Base-by-base conservation (phyloP, 179 eudicot species). In the Camellia oleifera region DNA sequence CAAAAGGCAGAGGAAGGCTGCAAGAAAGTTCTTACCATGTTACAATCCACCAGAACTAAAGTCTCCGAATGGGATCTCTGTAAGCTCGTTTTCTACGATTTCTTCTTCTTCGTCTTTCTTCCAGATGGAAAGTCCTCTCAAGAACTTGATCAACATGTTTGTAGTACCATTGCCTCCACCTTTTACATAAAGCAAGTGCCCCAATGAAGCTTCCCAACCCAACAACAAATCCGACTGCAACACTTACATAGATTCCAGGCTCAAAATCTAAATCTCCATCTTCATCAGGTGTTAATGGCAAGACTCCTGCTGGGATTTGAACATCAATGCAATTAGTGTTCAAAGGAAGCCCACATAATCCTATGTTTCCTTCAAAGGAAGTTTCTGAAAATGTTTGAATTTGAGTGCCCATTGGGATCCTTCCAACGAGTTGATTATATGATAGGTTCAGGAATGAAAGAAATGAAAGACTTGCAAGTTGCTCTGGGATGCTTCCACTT, bases 401-500 rank as follows among this genome's bases (percentile, higher is more conserved):
- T 4, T 85, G 88, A 20, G 20, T 0, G 40, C 40, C 80, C 79
- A 4, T 0, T 8, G 88, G 40, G 75, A 85, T 83, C 54, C 1
- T 77, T 53, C 84, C 88, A 7, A 18, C 32, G 32, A 85, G 74
- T n/a, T 74, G 77, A 78, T 85, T 83, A 32, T 65, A 77, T 14
- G 88, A 82, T 54, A 85, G 58, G 75, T 85, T 80, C n/a, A 85
- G 70, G 52, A 70, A 5, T 50, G 81, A 48, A 77, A 85, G 83
- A 65, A 85, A 85, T 57, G 81, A 65, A 8, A 85, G 80, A 2
- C 40, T 32, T 32, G 40, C 40, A 20, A 84, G 83, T 23, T 40
- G 20, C 3, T 0, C 3, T 0, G 86, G 86, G 60, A 84, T 84
- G 11, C 0, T 45, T 42, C 84, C 81, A 67, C 20, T 60, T 4